These are phyloP conservation scores for Fusarium devonianum DNA, from an alignment of 2,329 filamentous ascomycete species.

Conservation along the genomic window DNA sequence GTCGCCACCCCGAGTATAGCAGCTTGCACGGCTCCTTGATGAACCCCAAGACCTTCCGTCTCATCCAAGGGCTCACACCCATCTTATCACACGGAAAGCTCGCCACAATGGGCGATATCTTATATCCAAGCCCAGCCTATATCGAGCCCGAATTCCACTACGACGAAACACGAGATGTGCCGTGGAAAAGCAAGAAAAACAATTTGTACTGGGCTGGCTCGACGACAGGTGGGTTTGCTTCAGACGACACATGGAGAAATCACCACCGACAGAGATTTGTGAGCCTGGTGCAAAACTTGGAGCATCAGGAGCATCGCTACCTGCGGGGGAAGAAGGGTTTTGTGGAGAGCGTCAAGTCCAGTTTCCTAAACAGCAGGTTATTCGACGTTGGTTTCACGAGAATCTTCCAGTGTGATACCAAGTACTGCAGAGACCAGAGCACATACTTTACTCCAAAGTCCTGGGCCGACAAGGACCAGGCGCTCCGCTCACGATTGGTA, in stretches of 20 bases:
- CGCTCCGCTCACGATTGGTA: slow-evolving; percentile 50
- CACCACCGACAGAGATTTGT: slow-evolving; percentile 60
- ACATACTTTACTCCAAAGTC: slow-evolving; percentile 43
- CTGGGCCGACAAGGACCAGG: slow-evolving; percentile 46
- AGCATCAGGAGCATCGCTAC: slow-evolving; percentile 42
- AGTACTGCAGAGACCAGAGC: slow-evolving; percentile 47
- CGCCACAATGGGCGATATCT: slow-evolving; percentile 59
- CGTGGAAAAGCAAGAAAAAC: slow-evolving; percentile 58
- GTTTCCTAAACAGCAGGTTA: slow-evolving; percentile 48
- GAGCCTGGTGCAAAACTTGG: slow-evolving; percentile 46
- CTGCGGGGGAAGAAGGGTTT: slow-evolving; percentile 37
- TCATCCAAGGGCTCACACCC: slow-evolving; percentile 53
- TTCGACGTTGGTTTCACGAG: slow-evolving; percentile 56
- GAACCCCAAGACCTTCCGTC: slow-evolving; percentile 51
- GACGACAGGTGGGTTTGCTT: slow-evolving; percentile 57
- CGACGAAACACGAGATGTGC: slow-evolving; percentile 48
- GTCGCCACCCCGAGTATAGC: slow-evolving; percentile 53
- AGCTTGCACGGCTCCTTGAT: slow-evolving; percentile 54
- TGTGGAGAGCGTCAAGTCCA: slow-evolving; percentile 31
- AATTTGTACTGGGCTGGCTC: slow-evolving; percentile 66
- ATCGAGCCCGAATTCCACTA: slow-evolving; percentile 53
- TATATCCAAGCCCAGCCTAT: slow-evolving; percentile 61
- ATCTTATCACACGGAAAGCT: slow-evolving; percentile 54
- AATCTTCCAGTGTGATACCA: slow-evolving; percentile 53
- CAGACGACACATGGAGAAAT: slow-evolving; percentile 47